These are phyloP conservation scores for Coemansia asiatica DNA, from an alignment of 192 early-diverging fungal species.

Conservation along the genomic window DNA sequence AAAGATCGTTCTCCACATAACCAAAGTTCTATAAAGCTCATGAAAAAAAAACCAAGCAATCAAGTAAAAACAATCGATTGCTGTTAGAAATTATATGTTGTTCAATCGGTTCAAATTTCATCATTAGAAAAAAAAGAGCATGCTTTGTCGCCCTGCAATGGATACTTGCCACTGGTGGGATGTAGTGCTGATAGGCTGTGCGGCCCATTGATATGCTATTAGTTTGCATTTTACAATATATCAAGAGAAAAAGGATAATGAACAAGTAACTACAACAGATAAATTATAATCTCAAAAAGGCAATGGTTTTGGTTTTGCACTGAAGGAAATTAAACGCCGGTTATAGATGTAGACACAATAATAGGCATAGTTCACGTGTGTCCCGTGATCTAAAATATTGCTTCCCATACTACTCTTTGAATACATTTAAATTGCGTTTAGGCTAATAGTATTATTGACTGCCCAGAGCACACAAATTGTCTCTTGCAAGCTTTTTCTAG, in stretches of 20 bases:
- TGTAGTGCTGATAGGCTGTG: slow-evolving; percentile 55
- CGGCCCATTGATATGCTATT: slow-evolving; percentile 30
- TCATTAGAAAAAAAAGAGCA: too few species aligned
- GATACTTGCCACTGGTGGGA: slow-evolving; percentile 35
- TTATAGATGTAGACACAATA: neutral
- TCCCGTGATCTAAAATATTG: neutral
- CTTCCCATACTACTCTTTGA: neutral
- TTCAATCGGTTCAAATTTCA: too few species aligned
- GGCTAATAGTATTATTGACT: too few species aligned
- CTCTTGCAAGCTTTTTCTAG: too few species aligned
- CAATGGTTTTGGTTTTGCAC: neutral
- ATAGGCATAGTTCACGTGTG: slow-evolving; percentile 7
- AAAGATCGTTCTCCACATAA: slow-evolving; percentile 95
- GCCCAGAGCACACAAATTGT: too few species aligned
- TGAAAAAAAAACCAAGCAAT: neutral
- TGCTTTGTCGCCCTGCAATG: neutral
- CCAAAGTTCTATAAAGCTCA: slow-evolving; percentile 76
- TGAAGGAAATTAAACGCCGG: neutral
- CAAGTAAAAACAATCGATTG: neutral
- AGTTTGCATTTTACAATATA: neutral
- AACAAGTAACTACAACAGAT: neutral
- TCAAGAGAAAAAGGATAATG: neutral
- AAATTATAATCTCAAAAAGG: neutral
- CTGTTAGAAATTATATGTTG: neutral
- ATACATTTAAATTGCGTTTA: neutral